Conservation (phyloP, 805 yeast species). For the Candida ipomoeae region DNA sequence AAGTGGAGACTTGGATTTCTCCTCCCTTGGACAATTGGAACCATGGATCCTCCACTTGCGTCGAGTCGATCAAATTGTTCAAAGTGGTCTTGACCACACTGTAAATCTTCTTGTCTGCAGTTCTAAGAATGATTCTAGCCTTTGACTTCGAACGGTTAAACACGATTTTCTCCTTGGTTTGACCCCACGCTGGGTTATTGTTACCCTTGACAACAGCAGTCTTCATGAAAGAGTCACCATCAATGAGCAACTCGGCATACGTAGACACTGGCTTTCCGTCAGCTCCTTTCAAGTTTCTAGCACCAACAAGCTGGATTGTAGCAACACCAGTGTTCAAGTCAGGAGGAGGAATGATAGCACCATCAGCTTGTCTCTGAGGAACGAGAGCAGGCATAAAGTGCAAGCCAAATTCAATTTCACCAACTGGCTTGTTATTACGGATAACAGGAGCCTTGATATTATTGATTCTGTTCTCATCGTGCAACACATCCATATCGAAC, state of each 20-base stretch:
- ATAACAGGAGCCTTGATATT: constrained; percentile 54
- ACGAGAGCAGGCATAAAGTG: constrained; percentile 73
- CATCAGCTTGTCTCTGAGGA: constrained; percentile 64
- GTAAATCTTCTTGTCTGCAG: constrained; percentile 50
- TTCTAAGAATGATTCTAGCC: constrained; percentile 62
- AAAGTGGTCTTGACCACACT: constrained; percentile 57
- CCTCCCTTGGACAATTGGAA: constrained; percentile 72
- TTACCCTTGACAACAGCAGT: constrained; percentile 58
- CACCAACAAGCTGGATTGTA: constrained; percentile 59
- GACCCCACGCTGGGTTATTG: constrained; percentile 65
- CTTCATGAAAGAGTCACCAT: constrained; percentile 54
- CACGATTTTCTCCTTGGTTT: constrained; percentile 61
- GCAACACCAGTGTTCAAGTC: constrained; percentile 93
- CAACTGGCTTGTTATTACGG: constrained; percentile 81
- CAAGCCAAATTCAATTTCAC: constrained; percentile 65
- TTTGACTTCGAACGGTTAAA: constrained; percentile 68
- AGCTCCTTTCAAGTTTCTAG: constrained; percentile 47
- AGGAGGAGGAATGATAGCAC: constrained; percentile 80
- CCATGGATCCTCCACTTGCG: constrained; percentile 76
- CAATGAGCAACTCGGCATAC: constrained; percentile 67
- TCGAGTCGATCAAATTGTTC: constrained; percentile 68
- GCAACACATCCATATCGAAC: constrained; percentile 64
- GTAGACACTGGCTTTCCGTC: constrained; percentile 52
- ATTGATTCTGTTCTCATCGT: constrained; percentile 47
- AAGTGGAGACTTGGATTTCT: constrained; percentile 61